Evolutionary conservation across 352 stramenopile genomes (phyloP), one percentile per base, ranked within the genome.

Genomic region (Thraustotheca clavata): DNA sequence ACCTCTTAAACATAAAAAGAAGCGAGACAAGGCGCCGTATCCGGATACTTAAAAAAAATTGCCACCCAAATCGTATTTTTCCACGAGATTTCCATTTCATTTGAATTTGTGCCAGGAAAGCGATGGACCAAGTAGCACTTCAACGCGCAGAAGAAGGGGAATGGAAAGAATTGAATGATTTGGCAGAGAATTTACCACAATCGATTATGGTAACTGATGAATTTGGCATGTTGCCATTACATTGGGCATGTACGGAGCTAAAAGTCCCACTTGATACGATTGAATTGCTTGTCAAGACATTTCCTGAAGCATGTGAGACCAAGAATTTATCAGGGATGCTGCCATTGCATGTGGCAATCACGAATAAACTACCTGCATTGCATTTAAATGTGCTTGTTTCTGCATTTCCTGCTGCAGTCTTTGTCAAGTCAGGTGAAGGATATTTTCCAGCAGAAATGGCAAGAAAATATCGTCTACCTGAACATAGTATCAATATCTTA

Each of bases 201-300:
- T 75, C 87, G 5, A 82, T 82, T 11, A 74, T 87, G 62, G 73
- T 79, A 26, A 72, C 86, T 59, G 84, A 93, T 70, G 76, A 91
- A 67, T 91, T 90, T 50, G 80, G 82, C 31, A 91, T 93, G 80
- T 71, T 91, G 67, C 82, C 84, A 40, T 73, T 93, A 43, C 84
- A 93, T 70, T 93, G 84, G 84, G 80, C 75, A 33, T 91, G 79
- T 57, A 93, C 82, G 4, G 84, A 91, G 66, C 71, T 75, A 22
- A 34, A 62, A 16, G 57, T 90, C 24, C 33, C 68, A 24, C 70
- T 90, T 12, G 75, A 77, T 46, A 68, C 75, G 41, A 35, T 93
- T 26, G 67, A 75, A 35, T 27, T 69, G 27, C 54, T 92, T 36
- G 50, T 87, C 16, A 33, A 67, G 1, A 79, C 76, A 6, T 91